A percentile compares a stretch with the other conserved stretches of the same genome.
phyloP scores from a whole-genome alignment of 306 rosid genomes.

The Lathyrus aphaca region DNA sequence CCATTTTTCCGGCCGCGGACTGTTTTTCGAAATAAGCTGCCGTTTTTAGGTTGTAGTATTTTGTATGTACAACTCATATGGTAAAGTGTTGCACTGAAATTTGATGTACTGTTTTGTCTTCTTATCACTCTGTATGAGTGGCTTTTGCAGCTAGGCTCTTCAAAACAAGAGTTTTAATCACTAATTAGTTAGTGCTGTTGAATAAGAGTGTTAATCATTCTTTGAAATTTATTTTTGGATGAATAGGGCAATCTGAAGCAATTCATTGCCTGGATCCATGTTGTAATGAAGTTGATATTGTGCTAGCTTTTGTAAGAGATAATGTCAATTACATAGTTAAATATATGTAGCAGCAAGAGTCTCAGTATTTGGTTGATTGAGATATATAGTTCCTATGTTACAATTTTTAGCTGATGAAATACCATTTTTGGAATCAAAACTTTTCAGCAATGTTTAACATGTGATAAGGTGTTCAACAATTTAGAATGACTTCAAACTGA shows the following conservation, averaged over 20 bases:
- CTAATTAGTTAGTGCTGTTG: conserved; percentile 6
- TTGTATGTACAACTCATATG: too few species aligned
- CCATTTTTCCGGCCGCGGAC: too few species aligned
- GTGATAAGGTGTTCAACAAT: conserved; percentile 13
- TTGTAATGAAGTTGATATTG: conserved; percentile 18
- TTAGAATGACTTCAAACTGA: conserved; percentile 5
- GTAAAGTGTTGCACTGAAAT: too few species aligned
- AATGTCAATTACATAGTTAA: conserved; percentile 6
- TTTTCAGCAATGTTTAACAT: conserved; percentile 16
- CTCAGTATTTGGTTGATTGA: not conserved
- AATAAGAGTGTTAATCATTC: conserved; percentile 9
- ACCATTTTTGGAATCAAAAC: conserved; percentile 19
- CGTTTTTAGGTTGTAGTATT: not conserved
- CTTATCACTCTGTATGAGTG: too few species aligned
- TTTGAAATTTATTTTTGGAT: conserved; percentile 18
- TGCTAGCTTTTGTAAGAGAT: conserved; percentile 21
- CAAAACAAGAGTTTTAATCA: too few species aligned
- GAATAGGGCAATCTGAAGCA: conserved; percentile 13
- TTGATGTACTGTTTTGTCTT: too few species aligned
- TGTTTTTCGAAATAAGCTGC: not conserved
- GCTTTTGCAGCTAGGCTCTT: too few species aligned
- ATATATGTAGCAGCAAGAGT: not conserved
- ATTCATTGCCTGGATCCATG: conserved; percentile 19
- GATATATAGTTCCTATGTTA: conserved; percentile 1
- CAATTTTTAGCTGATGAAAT: conserved; percentile 14